Conservation (phyloP, 208 protist genomes). For the Naegleria lovaniensis region DNA sequence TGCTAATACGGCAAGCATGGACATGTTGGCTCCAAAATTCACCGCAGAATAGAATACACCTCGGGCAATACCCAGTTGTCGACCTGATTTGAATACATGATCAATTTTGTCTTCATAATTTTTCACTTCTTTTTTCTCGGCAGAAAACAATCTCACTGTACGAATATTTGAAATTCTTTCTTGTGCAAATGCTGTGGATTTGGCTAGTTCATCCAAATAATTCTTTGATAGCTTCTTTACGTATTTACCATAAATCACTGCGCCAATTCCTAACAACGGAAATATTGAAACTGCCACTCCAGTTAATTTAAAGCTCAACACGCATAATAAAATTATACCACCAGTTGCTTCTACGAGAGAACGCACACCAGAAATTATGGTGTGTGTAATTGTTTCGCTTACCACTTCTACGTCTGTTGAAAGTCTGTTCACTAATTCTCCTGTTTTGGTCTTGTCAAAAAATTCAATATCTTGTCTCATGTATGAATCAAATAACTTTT, state of each 20-base stretch:
- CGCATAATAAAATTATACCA: not conserved
- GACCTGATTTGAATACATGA: not conserved
- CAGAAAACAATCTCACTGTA: conserved; percentile 65
- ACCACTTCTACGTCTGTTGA: not conserved
- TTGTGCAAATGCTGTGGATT: conserved; percentile 61
- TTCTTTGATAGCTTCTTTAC: not conserved
- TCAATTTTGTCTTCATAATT: not conserved
- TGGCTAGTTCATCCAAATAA: conserved; percentile 54
- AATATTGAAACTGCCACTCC: not conserved
- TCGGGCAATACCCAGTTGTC: not conserved
- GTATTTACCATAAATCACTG: not conserved
- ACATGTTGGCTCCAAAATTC: not conserved
- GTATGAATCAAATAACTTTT: not conserved
- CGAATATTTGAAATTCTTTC: conserved; percentile 68
- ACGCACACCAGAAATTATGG: conserved; percentile 1
- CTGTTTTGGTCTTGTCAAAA: conserved; percentile 24
- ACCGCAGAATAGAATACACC: not conserved
- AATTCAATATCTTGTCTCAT: conserved; percentile 18
- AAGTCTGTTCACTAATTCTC: not conserved
- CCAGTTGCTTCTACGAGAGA: not conserved
- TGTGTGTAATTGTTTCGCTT: not conserved
- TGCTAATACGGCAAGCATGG: not conserved
- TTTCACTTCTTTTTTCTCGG: conserved; percentile 43
- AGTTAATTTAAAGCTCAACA: not conserved
- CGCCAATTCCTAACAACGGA: not conserved